Evolutionary conservation across 148 eudicot species (phyloP).

Genomic region (Limonium bicolor): DNA sequence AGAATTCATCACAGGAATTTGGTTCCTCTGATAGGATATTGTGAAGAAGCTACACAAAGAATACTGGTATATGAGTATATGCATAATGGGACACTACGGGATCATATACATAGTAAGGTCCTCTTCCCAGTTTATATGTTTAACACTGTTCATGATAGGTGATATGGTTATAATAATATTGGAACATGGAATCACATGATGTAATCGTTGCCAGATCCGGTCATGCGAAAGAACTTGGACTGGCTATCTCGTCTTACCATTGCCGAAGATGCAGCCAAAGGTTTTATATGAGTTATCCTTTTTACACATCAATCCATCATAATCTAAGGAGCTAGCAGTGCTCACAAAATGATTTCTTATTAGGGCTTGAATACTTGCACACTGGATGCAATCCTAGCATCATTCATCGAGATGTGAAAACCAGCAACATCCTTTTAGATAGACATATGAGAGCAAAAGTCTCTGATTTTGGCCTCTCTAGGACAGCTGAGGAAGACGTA

Average conservation of each 20-base stretch:
- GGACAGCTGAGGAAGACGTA: conserved; percentile 79
- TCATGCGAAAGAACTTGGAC: conserved; percentile 43
- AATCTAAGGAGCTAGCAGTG: neutral
- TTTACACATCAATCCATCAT: neutral
- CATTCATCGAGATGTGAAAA: conserved; percentile 92
- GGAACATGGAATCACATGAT: no score
- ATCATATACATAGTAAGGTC: conserved; percentile 70
- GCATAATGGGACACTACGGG: conserved; percentile 87
- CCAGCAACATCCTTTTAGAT: conserved; percentile 91
- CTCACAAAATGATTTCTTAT: no score
- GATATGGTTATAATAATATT: no score
- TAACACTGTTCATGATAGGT: neutral
- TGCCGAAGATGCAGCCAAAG: conserved; percentile 99
- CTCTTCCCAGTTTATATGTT: neutral
- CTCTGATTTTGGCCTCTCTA: conserved; percentile 89
- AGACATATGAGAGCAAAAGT: conserved; percentile 95
- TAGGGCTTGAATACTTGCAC: conserved; percentile 94
- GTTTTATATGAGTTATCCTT: conserved; percentile 14
- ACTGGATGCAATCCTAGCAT: conserved; percentile 95
- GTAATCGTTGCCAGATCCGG: conserved; percentile 31
- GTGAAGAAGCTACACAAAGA: conserved; percentile 82
- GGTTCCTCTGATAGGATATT: conserved; percentile 91
- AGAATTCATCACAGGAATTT: conserved; percentile 93
- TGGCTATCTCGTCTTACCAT: conserved; percentile 83
- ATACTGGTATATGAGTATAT: conserved; percentile 91